Evolutionary conservation across 305 asterid species (phyloP).

Genomic region (Euphrasia arctica): DNA sequence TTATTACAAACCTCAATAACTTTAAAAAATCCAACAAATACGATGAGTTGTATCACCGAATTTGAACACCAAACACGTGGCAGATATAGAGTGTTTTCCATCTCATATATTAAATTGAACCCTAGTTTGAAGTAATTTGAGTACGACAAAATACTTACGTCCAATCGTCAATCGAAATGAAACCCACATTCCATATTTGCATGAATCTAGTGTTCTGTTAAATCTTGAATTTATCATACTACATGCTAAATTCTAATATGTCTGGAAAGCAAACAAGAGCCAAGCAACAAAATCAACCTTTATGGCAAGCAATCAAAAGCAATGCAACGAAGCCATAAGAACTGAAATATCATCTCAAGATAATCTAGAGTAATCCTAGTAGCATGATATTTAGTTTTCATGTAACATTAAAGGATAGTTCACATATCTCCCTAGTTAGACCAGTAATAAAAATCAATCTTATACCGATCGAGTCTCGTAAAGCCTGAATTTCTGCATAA

Average conservation of each 20-base stretch:
- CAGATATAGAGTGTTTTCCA: slow-evolving; percentile 13
- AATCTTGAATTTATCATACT: not conserved
- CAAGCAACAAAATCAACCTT: not conserved
- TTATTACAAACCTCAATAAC: not conserved
- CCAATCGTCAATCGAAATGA: not conserved
- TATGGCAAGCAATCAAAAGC: not conserved
- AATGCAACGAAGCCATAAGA: no score
- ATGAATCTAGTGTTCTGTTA: slow-evolving; percentile 6
- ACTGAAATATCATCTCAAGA: not conserved
- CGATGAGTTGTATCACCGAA: not conserved
- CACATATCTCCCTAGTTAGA: not conserved
- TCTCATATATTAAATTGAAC: slow-evolving; percentile 21
- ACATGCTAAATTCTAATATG: not conserved
- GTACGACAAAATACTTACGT: slow-evolving; percentile 12
- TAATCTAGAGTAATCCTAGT: not conserved
- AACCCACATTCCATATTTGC: slow-evolving; percentile 9
- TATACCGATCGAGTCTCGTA: slow-evolving; percentile 93
- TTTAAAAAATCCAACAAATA: no score
- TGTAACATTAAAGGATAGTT: not conserved
- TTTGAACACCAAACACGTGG: slow-evolving; percentile 11
- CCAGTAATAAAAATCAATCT: not conserved
- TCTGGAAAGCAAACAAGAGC: not conserved
- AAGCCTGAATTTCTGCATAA: slow-evolving; percentile 94
- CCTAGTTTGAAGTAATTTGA: slow-evolving; percentile 19
- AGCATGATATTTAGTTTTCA: not conserved